Percentiles rank a stretch among this genome's conserved stretches.
Conservation (phyloP, 345 rosid genomes). For the Aquilaria malaccensis region DNA sequence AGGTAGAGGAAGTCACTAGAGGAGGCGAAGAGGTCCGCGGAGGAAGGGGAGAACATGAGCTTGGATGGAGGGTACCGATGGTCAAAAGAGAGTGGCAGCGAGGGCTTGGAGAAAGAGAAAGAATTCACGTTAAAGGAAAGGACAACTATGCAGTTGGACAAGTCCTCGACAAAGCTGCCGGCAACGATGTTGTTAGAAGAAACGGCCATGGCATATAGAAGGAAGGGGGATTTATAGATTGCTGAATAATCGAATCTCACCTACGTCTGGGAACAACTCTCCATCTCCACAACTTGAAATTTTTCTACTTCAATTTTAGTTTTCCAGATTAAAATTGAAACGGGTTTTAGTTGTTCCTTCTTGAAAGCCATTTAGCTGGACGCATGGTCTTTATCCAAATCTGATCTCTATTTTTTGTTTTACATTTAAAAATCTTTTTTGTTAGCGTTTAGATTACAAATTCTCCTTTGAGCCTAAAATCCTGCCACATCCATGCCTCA, state of each 20-base stretch:
- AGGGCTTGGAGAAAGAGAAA: conserved; percentile 37
- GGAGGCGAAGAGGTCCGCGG: conserved; percentile 53
- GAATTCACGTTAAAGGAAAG: conserved; percentile 70
- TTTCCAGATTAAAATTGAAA: no score
- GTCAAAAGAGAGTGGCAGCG: conserved; percentile 44
- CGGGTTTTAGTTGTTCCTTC: no score
- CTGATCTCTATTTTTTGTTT: no score
- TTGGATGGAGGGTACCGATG: conserved; percentile 84
- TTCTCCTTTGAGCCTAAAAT: no score
- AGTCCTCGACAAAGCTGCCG: conserved; percentile 86
- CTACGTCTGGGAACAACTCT: conserved; percentile 64
- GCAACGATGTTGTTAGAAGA: conserved; percentile 70
- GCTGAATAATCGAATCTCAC: conserved; percentile 65
- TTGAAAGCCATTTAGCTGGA: no score
- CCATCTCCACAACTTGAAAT: conserved; percentile 29
- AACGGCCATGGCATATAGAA: conserved; percentile 80
- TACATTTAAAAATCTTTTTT: no score
- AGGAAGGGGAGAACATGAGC: conserved; percentile 59
- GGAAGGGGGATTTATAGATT: conserved; percentile 79
- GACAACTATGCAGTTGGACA: conserved; percentile 72
- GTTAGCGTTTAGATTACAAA: no score
- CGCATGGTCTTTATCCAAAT: no score
- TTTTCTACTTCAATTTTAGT: no score
- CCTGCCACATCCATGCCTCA: no score
- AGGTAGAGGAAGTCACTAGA: conserved; percentile 75